A percentile compares a stretch with the other conserved stretches of the same genome.
phyloP scores from a whole-genome alignment of 192 early-diverging fungal genomes.

The Coemansia sp. region DNA sequence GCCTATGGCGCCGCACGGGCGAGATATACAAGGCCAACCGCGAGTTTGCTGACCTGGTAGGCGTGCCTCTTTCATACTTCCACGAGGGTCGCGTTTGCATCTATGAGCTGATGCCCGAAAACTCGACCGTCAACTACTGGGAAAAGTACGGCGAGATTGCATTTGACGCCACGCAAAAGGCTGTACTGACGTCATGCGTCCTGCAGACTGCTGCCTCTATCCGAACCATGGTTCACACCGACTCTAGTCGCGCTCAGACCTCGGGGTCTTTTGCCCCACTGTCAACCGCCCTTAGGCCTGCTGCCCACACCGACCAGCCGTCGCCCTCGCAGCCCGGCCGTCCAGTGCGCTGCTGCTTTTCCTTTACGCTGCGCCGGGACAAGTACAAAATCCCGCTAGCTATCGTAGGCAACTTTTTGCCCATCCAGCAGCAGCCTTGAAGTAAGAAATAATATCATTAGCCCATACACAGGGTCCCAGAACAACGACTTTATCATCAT shows the following conservation, averaged over 20 bases:
- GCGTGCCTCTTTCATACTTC: slow-evolving; percentile 80
- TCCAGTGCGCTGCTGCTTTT: slow-evolving; percentile 83
- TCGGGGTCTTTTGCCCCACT: slow-evolving; percentile 22
- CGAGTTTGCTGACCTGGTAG: slow-evolving; percentile 89
- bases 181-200: slow-evolving; percentile 91
- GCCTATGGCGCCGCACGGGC: slow-evolving; percentile 93
- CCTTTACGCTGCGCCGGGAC: slow-evolving; percentile 94
- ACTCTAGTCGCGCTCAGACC: slow-evolving; percentile 11
- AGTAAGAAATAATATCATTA: not conserved
- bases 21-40: slow-evolving; percentile 97
- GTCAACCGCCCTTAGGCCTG: slow-evolving; percentile 27
- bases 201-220: slow-evolving; percentile 57
- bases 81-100: slow-evolving; percentile 71
- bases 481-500: not conserved
- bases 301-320: slow-evolving; percentile 33
- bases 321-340: slow-evolving; percentile 45
- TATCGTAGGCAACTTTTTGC: slow-evolving; percentile 75
- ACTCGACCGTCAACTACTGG: slow-evolving; percentile 97
- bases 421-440: slow-evolving; percentile 36
- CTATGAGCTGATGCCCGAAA: slow-evolving; percentile 86
- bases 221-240: slow-evolving; percentile 34
- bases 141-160: slow-evolving; percentile 99
- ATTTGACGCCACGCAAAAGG: slow-evolving; percentile 95
- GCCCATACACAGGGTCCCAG: no score
- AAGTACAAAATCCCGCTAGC: slow-evolving; percentile 87